These are phyloP conservation scores for Beauveria medogensis DNA, from an alignment of 2,329 filamentous ascomycete genomes.

Conservation along the genomic window DNA sequence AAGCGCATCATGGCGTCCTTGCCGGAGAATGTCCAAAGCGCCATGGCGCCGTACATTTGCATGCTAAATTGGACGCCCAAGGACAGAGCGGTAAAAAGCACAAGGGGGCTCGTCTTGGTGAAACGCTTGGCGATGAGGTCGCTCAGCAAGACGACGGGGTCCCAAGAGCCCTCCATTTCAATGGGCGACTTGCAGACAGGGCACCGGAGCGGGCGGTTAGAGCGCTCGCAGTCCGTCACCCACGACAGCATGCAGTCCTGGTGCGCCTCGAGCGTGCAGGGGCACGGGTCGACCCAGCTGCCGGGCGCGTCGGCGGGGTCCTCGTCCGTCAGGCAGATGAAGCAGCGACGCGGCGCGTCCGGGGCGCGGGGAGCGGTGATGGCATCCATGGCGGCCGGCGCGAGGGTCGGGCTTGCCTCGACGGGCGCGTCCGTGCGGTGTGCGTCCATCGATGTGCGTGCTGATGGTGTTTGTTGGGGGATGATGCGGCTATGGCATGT, in stretches of 20 bases:
- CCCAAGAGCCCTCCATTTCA: slow-evolving; percentile 63
- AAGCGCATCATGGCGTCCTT: slow-evolving; percentile 35
- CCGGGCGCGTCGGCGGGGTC: slow-evolving; percentile 38
- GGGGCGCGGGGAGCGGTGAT: slow-evolving; percentile 13
- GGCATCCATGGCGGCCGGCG: slow-evolving; percentile 14
- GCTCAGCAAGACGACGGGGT: slow-evolving; percentile 60
- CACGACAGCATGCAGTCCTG: slow-evolving; percentile 84
- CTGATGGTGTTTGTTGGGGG: not conserved
- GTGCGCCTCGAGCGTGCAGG: slow-evolving; percentile 84
- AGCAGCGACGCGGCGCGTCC: slow-evolving; percentile 41
- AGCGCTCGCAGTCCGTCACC: slow-evolving; percentile 78
- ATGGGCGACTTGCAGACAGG: slow-evolving; percentile 86
- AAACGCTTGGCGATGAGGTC: slow-evolving; percentile 49
- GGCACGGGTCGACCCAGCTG: slow-evolving; percentile 80
- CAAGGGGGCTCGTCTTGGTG: slow-evolving; percentile 48
- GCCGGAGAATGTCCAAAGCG: slow-evolving; percentile 45
- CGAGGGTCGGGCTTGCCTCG: slow-evolving; percentile 4
- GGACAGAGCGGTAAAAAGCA: slow-evolving; percentile 54
- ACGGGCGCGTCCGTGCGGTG: not conserved
- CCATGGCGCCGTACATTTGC: slow-evolving; percentile 44
- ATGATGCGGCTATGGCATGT: not conserved
- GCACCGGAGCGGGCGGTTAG: slow-evolving; percentile 63
- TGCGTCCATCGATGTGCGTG: not conserved
- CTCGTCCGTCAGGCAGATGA: slow-evolving; percentile 55
- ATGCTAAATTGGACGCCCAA: slow-evolving; percentile 43